Evolutionary conservation across 169 alveolate species (phyloP), one percentile per base, ranked within the genome.

Genomic region (Plasmodium gallinaceum): DNA sequence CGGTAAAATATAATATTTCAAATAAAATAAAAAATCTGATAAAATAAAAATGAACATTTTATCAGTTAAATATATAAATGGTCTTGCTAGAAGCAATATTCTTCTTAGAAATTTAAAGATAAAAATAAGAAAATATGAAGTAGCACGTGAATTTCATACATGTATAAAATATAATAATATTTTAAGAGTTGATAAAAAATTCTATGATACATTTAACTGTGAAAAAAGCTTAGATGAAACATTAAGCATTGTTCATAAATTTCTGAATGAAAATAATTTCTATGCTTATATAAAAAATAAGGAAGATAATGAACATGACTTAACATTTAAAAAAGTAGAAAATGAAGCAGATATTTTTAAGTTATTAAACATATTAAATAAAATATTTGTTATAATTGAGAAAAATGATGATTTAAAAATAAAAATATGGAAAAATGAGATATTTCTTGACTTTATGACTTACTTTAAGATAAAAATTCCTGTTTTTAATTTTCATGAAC

Each of bases 271-370:
- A 26, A 80, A 22, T 32, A 80, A 80, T 80, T 80, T 80, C 60
- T 54, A 51, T 51, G 69, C 42, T 7, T 83, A 52, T 26, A 62
- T 83, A 7, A 66, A 83, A 57, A 52, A 73, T 7, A 58, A 57
- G 57, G 58, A 54, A 39, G 65, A 9, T 7, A 39, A 69, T 32
- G 72, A 68, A 16, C 20, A 45, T n/a, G 52, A 45, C 7, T 26
- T 83, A 32, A 18, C 24, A 7, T 20, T 68, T 20, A 66, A 54
- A 48, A 71, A 42, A 66, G 65, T 12, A 24, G 24, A 22, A 10
- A 51, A 80, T 14, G 83, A 80, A 24, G 69, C 69, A 85, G 92
- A 85, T 51, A 42, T 64, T 12, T 85, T 70, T 70, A 69, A 85
- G 54, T 16, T 85, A 6, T 32, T 85, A 20, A 72, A 54, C 43